Evolutionary conservation across 129 eudicot species (phyloP).

Genomic region (Helichrysum umbraculigerum): DNA sequence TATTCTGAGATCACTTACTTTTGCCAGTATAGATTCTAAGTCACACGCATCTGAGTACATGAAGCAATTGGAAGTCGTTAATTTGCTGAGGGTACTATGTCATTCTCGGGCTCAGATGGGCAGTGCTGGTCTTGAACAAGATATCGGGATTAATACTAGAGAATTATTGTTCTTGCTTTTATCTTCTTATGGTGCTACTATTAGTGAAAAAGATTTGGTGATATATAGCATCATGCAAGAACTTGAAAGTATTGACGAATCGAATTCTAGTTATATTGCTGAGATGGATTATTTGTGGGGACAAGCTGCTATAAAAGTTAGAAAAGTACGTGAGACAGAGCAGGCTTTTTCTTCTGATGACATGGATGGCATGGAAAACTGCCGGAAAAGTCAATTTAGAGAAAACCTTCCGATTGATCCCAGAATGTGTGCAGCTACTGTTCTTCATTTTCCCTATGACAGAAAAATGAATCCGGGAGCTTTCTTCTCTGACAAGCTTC

Average conservation of each 20-base stretch:
- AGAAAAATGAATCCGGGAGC: slow-evolving; percentile 39
- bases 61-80: slow-evolving; percentile 63
- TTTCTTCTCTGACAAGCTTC: slow-evolving; percentile 25
- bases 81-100: slow-evolving; percentile 66
- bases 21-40: slow-evolving; percentile 23
- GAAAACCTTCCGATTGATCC: slow-evolving; percentile 83
- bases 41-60: slow-evolving; percentile 29
- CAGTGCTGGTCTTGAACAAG: slow-evolving; percentile 45
- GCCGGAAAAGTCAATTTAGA: slow-evolving; percentile 64
- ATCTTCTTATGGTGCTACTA: slow-evolving; percentile 78
- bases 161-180: slow-evolving; percentile 73
- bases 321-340: slow-evolving; percentile 54
- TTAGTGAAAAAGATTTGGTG: slow-evolving; percentile 75
- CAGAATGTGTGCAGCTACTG: slow-evolving; percentile 68
- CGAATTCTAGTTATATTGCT: slow-evolving; percentile 39
- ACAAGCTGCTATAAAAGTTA: slow-evolving; percentile 52
- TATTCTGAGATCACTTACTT: slow-evolving; percentile 59
- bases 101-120: slow-evolving; percentile 32
- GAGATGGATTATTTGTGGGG: slow-evolving; percentile 93
- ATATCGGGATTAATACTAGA: slow-evolving; percentile 48
- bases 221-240: slow-evolving; percentile 62
- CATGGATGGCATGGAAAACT: slow-evolving; percentile 42
- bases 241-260: slow-evolving; percentile 50
- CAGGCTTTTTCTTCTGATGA: slow-evolving; percentile 32
- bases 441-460: slow-evolving; percentile 73